Evolutionary conservation across 495 filamentous ascomycete species (phyloP), one percentile per base, ranked within the genome.

Genomic region (Thozetella sp.): DNA sequence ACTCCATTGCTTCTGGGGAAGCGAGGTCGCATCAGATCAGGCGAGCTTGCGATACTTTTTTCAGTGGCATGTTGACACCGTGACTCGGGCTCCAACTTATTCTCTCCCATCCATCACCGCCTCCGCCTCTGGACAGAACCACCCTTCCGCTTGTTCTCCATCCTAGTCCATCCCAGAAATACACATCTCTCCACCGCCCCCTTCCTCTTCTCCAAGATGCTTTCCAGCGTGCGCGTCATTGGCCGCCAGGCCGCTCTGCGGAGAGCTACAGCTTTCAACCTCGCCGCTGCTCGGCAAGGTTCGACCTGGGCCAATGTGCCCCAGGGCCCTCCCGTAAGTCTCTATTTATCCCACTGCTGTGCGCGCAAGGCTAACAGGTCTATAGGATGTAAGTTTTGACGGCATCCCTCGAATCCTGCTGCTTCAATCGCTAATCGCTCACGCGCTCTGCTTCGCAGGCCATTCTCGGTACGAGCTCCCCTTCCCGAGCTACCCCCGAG

Each of bases 261-360:
- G 57, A 73, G 69, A 56, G 72, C 64, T 34, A 66, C 72, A 45
- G 60, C 65, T 54, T 64, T 72, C 40, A 65, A 65, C 62, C 76
- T 83, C 34, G 66, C 83, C 54, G 86, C 86, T 66, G 72, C 84
- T 45, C 85, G 91, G 76, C 81, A 86, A 63, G 89, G 84, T 62
- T 96, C 93, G 40, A 88, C 90, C 50, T 97, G 93, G 93, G 85
- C 90, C 63, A 89, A 91, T 59, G 91, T 97, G 51, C 89, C 92
- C 65, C 92, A 97, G 80, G 93, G 93, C 59, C 93, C 93, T 81
- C 93, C 93, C 66, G 93, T 97, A 85, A 77, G 91, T 85, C 65
- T 22, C 20, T n/a, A 30, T 20, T 45, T 22, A 37, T 58, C 67
- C 37, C 65, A 59, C 64, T 58, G 54, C 2, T 52, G 71, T 68